Evolutionary conservation across 1,284 basidiomycete genomes (phyloP).

Genomic region (Irpex lacteus): DNA sequence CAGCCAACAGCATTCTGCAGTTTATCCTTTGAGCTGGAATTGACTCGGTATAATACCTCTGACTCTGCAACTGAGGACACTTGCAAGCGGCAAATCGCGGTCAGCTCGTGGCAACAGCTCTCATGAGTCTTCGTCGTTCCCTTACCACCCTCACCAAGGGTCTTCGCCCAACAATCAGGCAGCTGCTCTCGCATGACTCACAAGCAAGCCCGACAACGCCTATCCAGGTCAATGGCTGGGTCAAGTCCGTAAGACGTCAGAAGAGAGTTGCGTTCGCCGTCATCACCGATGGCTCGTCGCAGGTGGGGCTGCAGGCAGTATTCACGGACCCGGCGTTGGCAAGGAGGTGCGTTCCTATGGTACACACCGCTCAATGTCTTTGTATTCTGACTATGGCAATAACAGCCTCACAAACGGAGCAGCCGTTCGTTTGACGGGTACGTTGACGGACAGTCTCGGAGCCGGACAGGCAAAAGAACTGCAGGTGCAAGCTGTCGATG

Average conservation of each 20-base stretch:
- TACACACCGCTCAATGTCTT: background rate
- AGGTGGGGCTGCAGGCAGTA: slow-evolving; percentile 75
- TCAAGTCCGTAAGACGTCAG: slow-evolving; percentile 81
- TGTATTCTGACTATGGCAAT: background rate
- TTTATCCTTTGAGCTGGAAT: no score
- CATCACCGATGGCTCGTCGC: slow-evolving; percentile 77
- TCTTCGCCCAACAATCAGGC: slow-evolving; percentile 56
- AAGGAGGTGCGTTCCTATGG: slow-evolving; percentile 31
- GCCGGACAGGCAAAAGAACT: slow-evolving; percentile 74
- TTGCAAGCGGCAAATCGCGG: background rate
- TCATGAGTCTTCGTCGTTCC: slow-evolving; percentile 26
- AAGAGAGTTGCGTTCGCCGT: slow-evolving; percentile 86
- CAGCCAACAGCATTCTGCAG: no score
- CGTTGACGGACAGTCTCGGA: slow-evolving; percentile 64
- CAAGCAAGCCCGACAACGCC: slow-evolving; percentile 16
- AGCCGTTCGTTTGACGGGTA: slow-evolving; percentile 68
- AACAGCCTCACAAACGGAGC: slow-evolving; percentile 68
- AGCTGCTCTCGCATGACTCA: slow-evolving; percentile 41
- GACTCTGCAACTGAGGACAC: background rate
- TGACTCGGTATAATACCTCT: no score
- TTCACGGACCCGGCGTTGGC: slow-evolving; percentile 47
- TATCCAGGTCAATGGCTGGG: slow-evolving; percentile 69
- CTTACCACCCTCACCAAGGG: slow-evolving; percentile 21
- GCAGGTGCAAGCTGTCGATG: slow-evolving; percentile 58
- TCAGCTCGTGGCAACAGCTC: background rate